Conservation (phyloP, 176 grass and related monocot genomes). For the Cenchrus americanus region DNA sequence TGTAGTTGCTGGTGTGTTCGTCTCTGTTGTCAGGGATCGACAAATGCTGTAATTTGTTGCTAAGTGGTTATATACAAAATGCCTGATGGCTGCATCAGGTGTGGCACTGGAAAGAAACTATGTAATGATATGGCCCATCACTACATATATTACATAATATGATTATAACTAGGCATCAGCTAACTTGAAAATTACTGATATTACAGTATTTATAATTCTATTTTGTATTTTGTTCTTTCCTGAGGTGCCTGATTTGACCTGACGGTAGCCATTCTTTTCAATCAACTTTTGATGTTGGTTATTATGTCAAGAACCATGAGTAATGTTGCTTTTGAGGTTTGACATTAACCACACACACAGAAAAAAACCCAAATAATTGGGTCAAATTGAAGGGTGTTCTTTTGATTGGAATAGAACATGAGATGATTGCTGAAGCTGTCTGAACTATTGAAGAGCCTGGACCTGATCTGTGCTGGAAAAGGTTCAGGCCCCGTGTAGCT, state of each 20-base stretch:
- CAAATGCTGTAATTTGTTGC: slow-evolving; percentile 45
- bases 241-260: background rate
- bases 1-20: background rate
- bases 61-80: slow-evolving; percentile 29
- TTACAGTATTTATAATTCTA: background rate
- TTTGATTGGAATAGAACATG: no score
- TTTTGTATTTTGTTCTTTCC: background rate
- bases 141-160: slow-evolving; percentile 23
- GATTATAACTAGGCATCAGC: slow-evolving; percentile 13
- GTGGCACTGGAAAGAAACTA: background rate
- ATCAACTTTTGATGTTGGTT: no score
- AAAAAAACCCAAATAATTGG: no score
- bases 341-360: no score
- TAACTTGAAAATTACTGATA: background rate
- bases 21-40: slow-evolving; percentile 12
- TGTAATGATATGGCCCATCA: slow-evolving; percentile 10
- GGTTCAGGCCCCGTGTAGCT: no score
- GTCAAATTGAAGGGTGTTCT: no score
- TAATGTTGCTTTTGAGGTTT: background rate
- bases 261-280: no score
- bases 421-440: no score
- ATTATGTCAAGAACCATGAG: background rate
- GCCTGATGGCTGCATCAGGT: slow-evolving; percentile 7
- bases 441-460: no score
- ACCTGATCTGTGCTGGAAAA: no score